Conservation (phyloP, 2,329 filamentous ascomycete genomes). For the Fusarium concolor region DNA sequence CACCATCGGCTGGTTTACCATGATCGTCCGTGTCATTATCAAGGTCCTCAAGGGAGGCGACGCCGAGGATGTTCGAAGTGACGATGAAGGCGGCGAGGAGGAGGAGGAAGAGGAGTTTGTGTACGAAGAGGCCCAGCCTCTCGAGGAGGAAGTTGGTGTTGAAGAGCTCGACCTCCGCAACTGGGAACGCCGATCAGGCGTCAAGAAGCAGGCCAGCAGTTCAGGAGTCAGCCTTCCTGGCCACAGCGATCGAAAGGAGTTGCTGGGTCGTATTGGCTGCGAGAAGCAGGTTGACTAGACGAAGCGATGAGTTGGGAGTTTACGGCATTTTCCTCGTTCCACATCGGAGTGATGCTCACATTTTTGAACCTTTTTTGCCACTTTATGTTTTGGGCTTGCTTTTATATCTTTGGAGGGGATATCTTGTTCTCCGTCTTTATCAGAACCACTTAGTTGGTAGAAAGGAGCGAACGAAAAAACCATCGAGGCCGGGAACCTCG, state of each 20-base stretch:
- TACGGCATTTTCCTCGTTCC: slow-evolving; percentile 30
- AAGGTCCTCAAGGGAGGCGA: slow-evolving; percentile 80
- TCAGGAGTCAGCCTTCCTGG: slow-evolving; percentile 75
- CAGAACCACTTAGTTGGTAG: slow-evolving; percentile 12
- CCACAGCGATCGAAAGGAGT: slow-evolving; percentile 81
- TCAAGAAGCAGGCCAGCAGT: slow-evolving; percentile 65
- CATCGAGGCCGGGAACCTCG: slow-evolving; percentile 32
- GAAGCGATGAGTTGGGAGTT: slow-evolving; percentile 31
- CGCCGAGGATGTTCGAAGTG: slow-evolving; percentile 88
- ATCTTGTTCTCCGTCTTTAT: slow-evolving; percentile 8
- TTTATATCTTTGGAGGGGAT: slow-evolving; percentile 4
- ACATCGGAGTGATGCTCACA: slow-evolving; percentile 24
- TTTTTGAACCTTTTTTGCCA: slow-evolving; percentile 17
- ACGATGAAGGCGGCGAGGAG: slow-evolving; percentile 76
- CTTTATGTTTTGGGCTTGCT: slow-evolving; percentile 26
- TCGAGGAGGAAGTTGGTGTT: slow-evolving; percentile 81
- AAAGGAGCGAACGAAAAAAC: slow-evolving; percentile 16
- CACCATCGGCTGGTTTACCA: slow-evolving; percentile 86
- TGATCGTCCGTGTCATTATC: slow-evolving; percentile 86
- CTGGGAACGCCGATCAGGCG: slow-evolving; percentile 68
- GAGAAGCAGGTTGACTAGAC: slow-evolving; percentile 74
- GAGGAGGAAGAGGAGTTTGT: slow-evolving; percentile 66
- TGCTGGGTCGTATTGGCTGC: slow-evolving; percentile 84
- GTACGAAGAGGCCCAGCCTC: slow-evolving; percentile 65
- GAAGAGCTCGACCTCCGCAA: slow-evolving; percentile 75